Evolutionary conservation across 1,139 yeast species (phyloP), one percentile per base, ranked within the genome.

Genomic region (Ogataea hybrid): DNA sequence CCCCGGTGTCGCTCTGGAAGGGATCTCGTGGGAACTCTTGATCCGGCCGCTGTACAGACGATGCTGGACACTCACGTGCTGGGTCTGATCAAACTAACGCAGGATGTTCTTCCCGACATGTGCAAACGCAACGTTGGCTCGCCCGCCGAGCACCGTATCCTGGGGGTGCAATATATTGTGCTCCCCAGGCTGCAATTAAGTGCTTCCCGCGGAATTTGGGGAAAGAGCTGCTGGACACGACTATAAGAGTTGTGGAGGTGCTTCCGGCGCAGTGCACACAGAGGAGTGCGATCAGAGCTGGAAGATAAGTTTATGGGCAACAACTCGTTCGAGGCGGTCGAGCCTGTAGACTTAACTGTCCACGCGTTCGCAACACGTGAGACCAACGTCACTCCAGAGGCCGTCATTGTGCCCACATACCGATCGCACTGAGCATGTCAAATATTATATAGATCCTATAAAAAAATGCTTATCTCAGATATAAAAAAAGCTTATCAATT

Each of bases 141-240:
- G 96, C 96, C 12, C 96, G 96, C 25, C 74, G 86, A 57, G 95
- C 86, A 45, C 80, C 92, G 0, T 87, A 88, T 65, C 90, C 94
- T 27, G 88, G 83, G 39, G 96, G 95, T 35, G 78, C 87, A 9
- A 81, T 88, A 52, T 88, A 88, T 67, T 87, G 96, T 67, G 84
- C 95, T n/a, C 78, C 92, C 39, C 88, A 88, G 65, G 86, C 89
- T 32, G 87, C 92, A 16, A 78, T 88, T 25, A 75, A 81, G 50
- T 83, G 89, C 0, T 88, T 88, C 62, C 75, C 90, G 15, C 81
- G 81, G 37, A 74, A 86, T 5, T 71, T 87, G 64, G 76, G 96
- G 63, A 84, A 84, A 64, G 96, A 88, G 63, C 70, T 88, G 32
- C 86, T 92, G 17, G 79, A 72, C 60, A 84, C 95, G 27, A 74